A percentile compares a stretch with the other conserved stretches of the same genome.
Evolutionary conservation across 2,329 filamentous ascomycete genomes (phyloP).

Genomic region (Atkinsonella hypoxylon): DNA sequence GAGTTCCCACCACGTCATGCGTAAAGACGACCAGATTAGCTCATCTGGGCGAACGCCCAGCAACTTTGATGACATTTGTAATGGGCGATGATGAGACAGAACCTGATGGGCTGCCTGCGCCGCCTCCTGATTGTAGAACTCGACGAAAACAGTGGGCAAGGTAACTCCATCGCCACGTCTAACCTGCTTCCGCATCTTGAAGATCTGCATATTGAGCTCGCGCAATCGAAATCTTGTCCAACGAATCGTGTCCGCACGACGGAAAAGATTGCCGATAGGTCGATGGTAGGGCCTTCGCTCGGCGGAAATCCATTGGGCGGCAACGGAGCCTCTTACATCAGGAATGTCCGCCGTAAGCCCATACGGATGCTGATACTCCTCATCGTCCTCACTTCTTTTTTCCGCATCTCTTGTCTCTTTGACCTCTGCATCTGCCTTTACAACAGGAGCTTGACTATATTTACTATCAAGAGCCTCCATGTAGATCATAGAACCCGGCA

Average conservation of each 20-base stretch:
- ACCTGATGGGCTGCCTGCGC: slow-evolving; percentile 83
- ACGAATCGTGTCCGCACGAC: slow-evolving; percentile 90
- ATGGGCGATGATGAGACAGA: slow-evolving; percentile 71
- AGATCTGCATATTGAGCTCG: slow-evolving; percentile 27
- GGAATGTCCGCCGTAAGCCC: slow-evolving; percentile 23
- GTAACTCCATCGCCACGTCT: slow-evolving; percentile 57
- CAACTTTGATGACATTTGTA: slow-evolving; percentile 78
- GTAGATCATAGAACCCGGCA: slow-evolving; percentile 5
- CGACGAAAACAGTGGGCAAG: slow-evolving; percentile 75
- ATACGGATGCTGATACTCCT: slow-evolving; percentile 25
- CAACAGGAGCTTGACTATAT: background rate
- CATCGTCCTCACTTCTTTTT: slow-evolving; percentile 14
- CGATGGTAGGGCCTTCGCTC: slow-evolving; percentile 67
- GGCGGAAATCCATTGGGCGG: slow-evolving; percentile 60
- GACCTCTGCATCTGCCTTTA: background rate
- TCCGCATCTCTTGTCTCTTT: background rate
- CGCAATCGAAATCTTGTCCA: slow-evolving; percentile 55
- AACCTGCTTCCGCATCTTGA: slow-evolving; percentile 62
- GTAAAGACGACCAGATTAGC: slow-evolving; percentile 77
- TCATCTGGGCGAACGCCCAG: slow-evolving; percentile 74
- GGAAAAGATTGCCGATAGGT: slow-evolving; percentile 56
- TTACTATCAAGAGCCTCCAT: background rate
- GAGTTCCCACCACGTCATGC: slow-evolving; percentile 77
- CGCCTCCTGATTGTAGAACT: slow-evolving; percentile 71
- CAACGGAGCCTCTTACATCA: slow-evolving; percentile 39